These are phyloP conservation scores for Venturia asperata DNA, from an alignment of 2,329 filamentous ascomycete genomes.

Conservation along the genomic window DNA sequence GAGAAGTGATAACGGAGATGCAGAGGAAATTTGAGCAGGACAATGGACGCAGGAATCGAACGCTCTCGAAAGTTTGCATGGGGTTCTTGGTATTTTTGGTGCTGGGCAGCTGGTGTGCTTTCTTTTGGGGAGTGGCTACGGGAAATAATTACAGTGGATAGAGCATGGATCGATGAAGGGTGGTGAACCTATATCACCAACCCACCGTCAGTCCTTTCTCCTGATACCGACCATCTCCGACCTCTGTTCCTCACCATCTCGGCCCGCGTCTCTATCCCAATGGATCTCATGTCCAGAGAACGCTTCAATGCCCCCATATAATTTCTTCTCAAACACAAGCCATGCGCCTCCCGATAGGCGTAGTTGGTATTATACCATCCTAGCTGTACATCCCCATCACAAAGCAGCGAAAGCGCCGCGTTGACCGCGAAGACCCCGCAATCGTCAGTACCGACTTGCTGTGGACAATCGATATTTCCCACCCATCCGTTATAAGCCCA, in stretches of 20 bases:
- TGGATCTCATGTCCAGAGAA: not conserved
- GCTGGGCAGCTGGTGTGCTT: conserved; percentile 48
- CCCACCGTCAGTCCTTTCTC: not conserved
- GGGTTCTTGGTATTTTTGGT: conserved; percentile 40
- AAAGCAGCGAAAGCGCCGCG: not conserved
- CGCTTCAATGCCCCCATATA: not conserved
- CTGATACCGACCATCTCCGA: not conserved
- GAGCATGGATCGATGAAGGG: no score
- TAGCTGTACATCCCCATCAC: not conserved
- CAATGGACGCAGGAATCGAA: conserved; percentile 34
- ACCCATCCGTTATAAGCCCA: not conserved
- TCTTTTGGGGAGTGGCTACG: conserved; percentile 55
- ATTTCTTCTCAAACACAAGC: not conserved
- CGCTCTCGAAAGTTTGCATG: conserved; percentile 39
- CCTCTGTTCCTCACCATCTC: not conserved
- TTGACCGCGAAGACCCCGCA: not conserved
- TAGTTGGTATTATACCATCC: not conserved
- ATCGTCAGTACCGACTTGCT: not conserved
- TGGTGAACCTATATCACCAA: not conserved
- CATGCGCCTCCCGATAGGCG: not conserved
- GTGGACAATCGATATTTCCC: not conserved
- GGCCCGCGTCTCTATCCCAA: not conserved
- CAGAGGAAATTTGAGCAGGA: conserved; percentile 38
- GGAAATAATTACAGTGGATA: conserved; percentile 36
- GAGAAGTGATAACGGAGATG: conserved; percentile 38